Evolutionary conservation across 257 asterid species (phyloP).

Genomic region (Solanum dulcamara): DNA sequence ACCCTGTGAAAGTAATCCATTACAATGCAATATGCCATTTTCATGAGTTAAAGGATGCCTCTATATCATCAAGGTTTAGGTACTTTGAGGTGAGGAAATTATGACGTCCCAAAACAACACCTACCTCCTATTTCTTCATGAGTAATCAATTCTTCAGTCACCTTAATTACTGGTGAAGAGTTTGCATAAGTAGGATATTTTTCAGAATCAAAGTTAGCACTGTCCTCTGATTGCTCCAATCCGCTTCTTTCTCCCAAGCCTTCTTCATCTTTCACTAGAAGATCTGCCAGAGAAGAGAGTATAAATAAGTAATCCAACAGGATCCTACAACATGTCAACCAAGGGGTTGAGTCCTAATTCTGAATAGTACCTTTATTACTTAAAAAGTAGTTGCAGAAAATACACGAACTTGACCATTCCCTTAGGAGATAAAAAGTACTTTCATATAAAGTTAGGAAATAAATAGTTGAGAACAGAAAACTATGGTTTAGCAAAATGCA

Average conservation of each 20-base stretch:
- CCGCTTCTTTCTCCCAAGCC: conserved; percentile 5
- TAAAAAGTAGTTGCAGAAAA: not conserved
- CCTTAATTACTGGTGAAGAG: not conserved
- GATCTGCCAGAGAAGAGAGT: conserved; percentile 4
- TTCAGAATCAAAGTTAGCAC: not conserved
- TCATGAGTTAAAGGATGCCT: not conserved
- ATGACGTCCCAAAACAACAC: not conserved
- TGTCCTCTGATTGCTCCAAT: not conserved
- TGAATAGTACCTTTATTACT: not conserved
- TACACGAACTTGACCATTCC: not conserved
- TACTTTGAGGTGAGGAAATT: not conserved
- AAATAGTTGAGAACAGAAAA: not conserved
- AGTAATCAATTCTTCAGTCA: not conserved
- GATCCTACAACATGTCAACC: not conserved
- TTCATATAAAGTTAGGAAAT: not conserved
- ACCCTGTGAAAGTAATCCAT: not conserved
- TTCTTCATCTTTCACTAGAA: conserved; percentile 2
- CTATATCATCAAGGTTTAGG: not conserved
- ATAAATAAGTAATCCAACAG: conserved; percentile 1
- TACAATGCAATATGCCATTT: not conserved
- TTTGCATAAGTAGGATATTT: not conserved
- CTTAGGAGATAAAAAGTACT: not conserved
- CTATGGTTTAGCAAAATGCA: not conserved
- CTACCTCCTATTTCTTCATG: not conserved
- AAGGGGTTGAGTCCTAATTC: not conserved